Evolutionary conservation across 192 early-diverging fungal species (phyloP).

Genomic region (Coemansia javaensis): DNA sequence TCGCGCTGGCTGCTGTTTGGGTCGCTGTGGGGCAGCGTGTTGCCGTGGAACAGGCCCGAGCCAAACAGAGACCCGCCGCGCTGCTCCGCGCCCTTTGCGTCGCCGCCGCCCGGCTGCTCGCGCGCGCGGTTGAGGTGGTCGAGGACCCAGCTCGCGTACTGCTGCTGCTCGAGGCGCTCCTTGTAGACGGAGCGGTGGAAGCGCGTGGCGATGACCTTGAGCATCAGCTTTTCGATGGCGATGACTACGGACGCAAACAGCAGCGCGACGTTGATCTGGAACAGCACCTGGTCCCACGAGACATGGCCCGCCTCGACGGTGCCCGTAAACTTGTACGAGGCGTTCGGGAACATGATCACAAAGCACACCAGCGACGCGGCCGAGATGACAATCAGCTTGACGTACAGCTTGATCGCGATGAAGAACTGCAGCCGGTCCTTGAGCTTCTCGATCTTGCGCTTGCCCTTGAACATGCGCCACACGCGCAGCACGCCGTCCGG

Average conservation of each 20-base stretch:
- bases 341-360: slow-evolving; percentile 51
- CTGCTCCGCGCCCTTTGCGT: slow-evolving; percentile 16
- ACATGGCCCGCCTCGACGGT: slow-evolving; percentile 28
- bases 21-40: too few species aligned
- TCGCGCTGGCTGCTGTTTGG: slow-evolving; percentile 34
- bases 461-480: slow-evolving; percentile 41
- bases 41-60: too few species aligned
- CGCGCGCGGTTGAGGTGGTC: slow-evolving; percentile 56
- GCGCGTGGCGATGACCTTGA: slow-evolving; percentile 60
- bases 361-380: slow-evolving; percentile 52
- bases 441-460: slow-evolving; percentile 46
- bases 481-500: slow-evolving; percentile 53
- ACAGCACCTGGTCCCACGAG: slow-evolving; percentile 51
- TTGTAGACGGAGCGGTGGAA: slow-evolving; percentile 64
- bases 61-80: too few species aligned
- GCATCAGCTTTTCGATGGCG: slow-evolving; percentile 57
- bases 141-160: slow-evolving; percentile 57
- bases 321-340: slow-evolving; percentile 46
- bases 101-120: slow-evolving; percentile 14
- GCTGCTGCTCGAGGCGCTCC: slow-evolving; percentile 57
- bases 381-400: slow-evolving; percentile 55
- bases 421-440: slow-evolving; percentile 56
- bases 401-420: slow-evolving; percentile 52
- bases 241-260: slow-evolving; percentile 51
- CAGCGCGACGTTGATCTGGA: slow-evolving; percentile 52